Evolutionary conservation across 192 early-diverging fungal species (phyloP).

Genomic region (Coemansia sp.): DNA sequence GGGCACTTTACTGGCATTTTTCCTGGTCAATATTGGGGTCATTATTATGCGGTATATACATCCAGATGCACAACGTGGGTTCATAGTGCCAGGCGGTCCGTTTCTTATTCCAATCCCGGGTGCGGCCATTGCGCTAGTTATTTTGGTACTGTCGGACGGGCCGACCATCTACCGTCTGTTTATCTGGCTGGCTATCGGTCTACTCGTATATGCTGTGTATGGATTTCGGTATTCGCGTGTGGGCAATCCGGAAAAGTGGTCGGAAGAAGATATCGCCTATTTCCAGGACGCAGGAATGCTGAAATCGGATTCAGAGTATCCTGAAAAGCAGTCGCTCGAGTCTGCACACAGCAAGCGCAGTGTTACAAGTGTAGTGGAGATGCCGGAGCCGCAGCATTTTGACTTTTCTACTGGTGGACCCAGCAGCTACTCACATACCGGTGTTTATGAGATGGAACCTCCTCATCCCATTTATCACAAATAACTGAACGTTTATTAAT

Average conservation of each 20-base stretch:
- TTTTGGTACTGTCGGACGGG: conserved; percentile 66
- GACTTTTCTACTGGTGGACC: too few relatives aligned
- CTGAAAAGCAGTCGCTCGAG: too few relatives aligned
- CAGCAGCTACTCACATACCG: too few relatives aligned
- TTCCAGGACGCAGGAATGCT: conserved; percentile 29
- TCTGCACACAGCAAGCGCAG: too few relatives aligned
- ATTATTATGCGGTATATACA: conserved; percentile 74
- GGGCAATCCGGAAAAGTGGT: conserved; percentile 57
- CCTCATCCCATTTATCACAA: too few relatives aligned
- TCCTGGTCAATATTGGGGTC: conserved; percentile 76
- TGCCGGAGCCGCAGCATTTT: too few relatives aligned
- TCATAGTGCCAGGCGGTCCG: conserved; percentile 68
- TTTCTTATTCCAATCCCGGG: conserved; percentile 67
- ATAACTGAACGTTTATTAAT: too few relatives aligned
- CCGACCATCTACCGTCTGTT: conserved; percentile 72
- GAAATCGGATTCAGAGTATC: conserved; percentile 4
- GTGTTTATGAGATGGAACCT: too few relatives aligned
- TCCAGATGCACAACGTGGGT: conserved; percentile 66
- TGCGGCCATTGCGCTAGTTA: conserved; percentile 58
- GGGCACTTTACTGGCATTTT: conserved; percentile 82
- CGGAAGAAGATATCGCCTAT: conserved; percentile 42
- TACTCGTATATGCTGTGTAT: conserved; percentile 73
- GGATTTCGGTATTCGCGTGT: conserved; percentile 66
- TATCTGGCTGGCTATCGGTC: conserved; percentile 75
- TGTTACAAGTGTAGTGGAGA: too few relatives aligned